phyloP scores from a whole-genome alignment of 345 rosid genomes.

The Brassica rapa region DNA sequence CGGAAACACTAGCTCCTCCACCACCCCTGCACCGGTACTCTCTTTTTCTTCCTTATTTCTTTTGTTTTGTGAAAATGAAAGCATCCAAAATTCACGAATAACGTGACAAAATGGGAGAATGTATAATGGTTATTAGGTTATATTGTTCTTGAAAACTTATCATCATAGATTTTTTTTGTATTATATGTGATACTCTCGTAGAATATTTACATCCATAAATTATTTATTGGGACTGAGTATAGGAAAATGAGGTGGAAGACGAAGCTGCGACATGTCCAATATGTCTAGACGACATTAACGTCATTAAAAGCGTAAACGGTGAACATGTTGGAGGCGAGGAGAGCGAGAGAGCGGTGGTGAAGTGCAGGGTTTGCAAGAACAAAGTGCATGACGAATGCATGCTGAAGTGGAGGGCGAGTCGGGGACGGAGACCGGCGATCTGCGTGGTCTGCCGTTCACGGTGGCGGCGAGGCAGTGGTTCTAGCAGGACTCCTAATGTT shows the following conservation, averaged over 20 bases:
- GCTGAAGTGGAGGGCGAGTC: conserved; percentile 69
- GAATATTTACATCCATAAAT: background rate
- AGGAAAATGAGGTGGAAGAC: conserved; percentile 41
- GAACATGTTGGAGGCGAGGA: conserved; percentile 4
- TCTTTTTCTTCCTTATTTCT: background rate
- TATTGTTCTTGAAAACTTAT: background rate
- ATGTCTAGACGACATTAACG: conserved; percentile 65
- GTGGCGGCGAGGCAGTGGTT: conserved; percentile 58
- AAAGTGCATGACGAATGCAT: conserved; percentile 78
- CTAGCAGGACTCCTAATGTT: conserved; percentile 7
- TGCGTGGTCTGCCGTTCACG: conserved; percentile 84
- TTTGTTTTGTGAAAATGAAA: background rate
- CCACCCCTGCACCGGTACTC: conserved; percentile 29
- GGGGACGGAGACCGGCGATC: conserved; percentile 63
- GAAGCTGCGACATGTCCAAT: conserved; percentile 56
- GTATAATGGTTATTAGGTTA: background rate
- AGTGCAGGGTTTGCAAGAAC: conserved; percentile 70
- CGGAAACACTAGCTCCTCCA: conserved; percentile 11
- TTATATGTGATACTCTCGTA: no score
- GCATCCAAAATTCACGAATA: background rate
- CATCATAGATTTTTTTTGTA: no score
- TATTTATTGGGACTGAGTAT: background rate
- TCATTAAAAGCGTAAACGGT: background rate
- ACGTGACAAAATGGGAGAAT: no score
- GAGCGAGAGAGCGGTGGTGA: conserved; percentile 46